These are phyloP conservation scores for Coniosporium apollinis DNA, from an alignment of 495 filamentous ascomycete species.

Conservation along the genomic window DNA sequence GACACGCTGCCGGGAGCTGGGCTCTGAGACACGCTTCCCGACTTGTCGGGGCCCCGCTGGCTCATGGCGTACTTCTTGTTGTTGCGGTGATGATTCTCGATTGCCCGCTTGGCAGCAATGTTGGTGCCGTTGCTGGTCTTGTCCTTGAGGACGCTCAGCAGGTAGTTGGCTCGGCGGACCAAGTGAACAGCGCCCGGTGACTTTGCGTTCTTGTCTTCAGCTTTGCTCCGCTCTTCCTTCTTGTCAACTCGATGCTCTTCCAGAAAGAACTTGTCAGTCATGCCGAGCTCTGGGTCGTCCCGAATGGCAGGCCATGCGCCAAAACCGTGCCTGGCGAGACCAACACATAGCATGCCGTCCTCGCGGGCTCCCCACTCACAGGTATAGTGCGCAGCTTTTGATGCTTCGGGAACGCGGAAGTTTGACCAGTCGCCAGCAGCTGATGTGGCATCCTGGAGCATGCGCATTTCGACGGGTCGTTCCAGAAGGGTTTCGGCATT, in stretches of 20 bases:
- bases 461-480: conserved; percentile 69
- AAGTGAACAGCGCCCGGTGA: conserved; percentile 93
- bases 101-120: conserved; percentile 51
- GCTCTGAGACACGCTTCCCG: conserved; percentile 8
- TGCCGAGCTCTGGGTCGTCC: conserved; percentile 72
- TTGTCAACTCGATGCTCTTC: conserved; percentile 97
- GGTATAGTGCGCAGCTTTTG: conserved; percentile 70
- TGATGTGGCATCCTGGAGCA: conserved; percentile 55
- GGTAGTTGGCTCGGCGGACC: conserved; percentile 84
- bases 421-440: conserved; percentile 45
- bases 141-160: conserved; percentile 75
- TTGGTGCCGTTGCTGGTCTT: conserved; percentile 51
- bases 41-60: conserved; percentile 13
- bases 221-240: conserved; percentile 74
- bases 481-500: conserved; percentile 92
- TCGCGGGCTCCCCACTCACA: conserved; percentile 83
- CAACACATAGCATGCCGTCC: conserved; percentile 92
- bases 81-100: conserved; percentile 83
- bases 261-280: conserved; percentile 86
- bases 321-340: conserved; percentile 83
- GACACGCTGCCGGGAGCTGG: conserved; percentile 7
- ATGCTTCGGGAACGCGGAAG: conserved; percentile 82
- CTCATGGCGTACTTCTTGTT: conserved; percentile 18
- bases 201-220: conserved; percentile 62
- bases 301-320: conserved; percentile 87